Evolutionary conservation across 2,329 filamentous ascomycete genomes (phyloP), one percentile per base, ranked within the genome.

Genomic region (Cladosporium halotolerans): DNA sequence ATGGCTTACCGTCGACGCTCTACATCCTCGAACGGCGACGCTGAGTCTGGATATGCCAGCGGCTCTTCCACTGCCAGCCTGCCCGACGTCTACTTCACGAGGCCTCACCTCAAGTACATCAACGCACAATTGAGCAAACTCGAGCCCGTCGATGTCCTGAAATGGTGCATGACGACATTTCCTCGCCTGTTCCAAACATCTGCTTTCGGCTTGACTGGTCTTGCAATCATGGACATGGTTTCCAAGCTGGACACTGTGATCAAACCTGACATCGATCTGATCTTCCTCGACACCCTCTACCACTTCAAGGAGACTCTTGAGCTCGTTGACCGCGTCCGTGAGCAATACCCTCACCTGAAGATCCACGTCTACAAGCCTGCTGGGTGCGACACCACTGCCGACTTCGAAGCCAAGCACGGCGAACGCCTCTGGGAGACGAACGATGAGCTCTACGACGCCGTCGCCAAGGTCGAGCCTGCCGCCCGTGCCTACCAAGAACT

Each of bases 381-480:
- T 49, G 89, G 86, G 48, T 81, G 81, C 64, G 80, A 86, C 53
- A 90, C 80, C 0, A 79, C 81, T 14, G 80, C 81, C 48, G 85
- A 95, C 59, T 96, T 99, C 66, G 86, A 89, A 69, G 76, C 80
- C 57, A 85, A 83, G 65, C 89, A 96, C 68, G 93, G 93, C 66
- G 78, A 85, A 68, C 82, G 83, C 60, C 76, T 97, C 45, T 99
- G 91, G 84, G 87, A 96, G 69, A 81, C 77, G 32, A 86, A 93
- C 60, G 81, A 90, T 46, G 88, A 96, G 66, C 81, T 92, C 66
- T 99, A 99, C 73, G 93, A 99, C 79, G 97, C 89, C 79, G 79
- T 93, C 58, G 93, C 91, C 74, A 99, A 99, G 78, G 93, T 99
- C 45, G 93, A 99, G 77, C 93, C 93, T 13, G 89, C 91, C 52